Base-by-base conservation (phyloP, 2,329 filamentous ascomycete genomes). In the Cladobotryum protrusum region DNA sequence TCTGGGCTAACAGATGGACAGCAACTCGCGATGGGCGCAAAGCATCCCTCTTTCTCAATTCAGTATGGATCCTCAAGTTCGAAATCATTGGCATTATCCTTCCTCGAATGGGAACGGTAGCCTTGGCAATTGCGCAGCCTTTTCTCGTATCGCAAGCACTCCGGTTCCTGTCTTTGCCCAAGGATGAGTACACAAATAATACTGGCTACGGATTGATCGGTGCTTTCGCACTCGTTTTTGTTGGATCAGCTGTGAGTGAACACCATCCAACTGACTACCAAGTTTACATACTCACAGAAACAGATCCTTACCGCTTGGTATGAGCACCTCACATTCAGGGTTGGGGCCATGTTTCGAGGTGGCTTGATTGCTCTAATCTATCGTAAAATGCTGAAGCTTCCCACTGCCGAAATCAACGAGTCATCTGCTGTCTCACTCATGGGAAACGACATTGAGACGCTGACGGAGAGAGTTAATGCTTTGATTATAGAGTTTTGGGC, bases 231-330 rank as follows among this genome's bases (percentile, higher is more conserved):
- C 48, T 65, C 5, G 63, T 67, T 3, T 67, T 64, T 24, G 48
- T 67, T 0, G 61, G 61, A 18, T 59, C 58, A 14, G 64, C 65
- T 35, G 64, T 66, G 48, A 51, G 57, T 56, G 24, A 29, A 29
- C n/a, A 18, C 15, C 15, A 17, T 19, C 13, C 5, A 7, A 14
- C 32, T 9, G 6, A 17, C 29, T 11, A 29, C 24, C 2, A 4
- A 35, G 29, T 6, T 29, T 39, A 14, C 4, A 5, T 29, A 24
- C 44, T 45, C 29, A 51, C 46, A 44, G 37, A 32, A 24, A 0
- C n/a, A 63, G 60, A 52, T 62, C 7, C 50, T 59, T 7, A 67
- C 60, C 11, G 64, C 62, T 1, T 67, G 65, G 58, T 66, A 65
- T 42, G 63, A 67, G 33, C 63, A 68, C 20, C 48, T 65, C 7